Evolutionary conservation across 805 yeast species (phyloP), one percentile per base, ranked within the genome.

Genomic region (Starmerella asiatica): DNA sequence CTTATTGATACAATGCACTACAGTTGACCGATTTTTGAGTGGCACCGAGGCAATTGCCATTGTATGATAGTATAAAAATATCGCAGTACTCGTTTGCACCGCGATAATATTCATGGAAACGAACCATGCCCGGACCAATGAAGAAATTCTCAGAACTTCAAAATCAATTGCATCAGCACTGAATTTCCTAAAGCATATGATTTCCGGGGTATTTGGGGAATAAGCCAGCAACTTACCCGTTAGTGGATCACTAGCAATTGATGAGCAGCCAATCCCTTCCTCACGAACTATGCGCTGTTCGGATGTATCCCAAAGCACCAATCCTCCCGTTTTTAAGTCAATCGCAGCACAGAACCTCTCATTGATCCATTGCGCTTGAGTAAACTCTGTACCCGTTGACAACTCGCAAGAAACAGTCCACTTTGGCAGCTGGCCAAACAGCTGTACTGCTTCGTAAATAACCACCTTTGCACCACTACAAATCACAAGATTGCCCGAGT

Each of bases 401-500:
- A n/a, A n/a, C n/a, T n/a, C n/a, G n/a, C n/a, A n/a, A n/a, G n/a
- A n/a, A 11, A 14, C 14, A 15, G 20, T 41, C 45, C 48, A 41
- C 12, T 20, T 23, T 12, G 40, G 48, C 14, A 37, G 52, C 36
- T 40, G 40, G 15, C 46, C 51, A 36, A 42, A 56, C 9, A 42
- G 36, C 12, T 44, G 42, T 17, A 41, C 39, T 1, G 57, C 56
- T 20, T 39, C 44, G 29, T 48, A 55, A 1, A 62, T 32, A 16
- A 38, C 31, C 2, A 61, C 49, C 6, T 29, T 29, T 16, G 23
- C 24, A 12, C 46, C 50, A 20, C 34, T 38, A 4, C 55, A 42
- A 14, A 59, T 52, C 3, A 60, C 63, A 5, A 62, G 44, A 17
- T 36, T 27, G 7, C 94, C 95, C 47, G 72, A 73, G 4, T 55